These are phyloP conservation scores for Evansstolkia leycettana DNA, from an alignment of 495 filamentous ascomycete genomes.

Conservation along the genomic window DNA sequence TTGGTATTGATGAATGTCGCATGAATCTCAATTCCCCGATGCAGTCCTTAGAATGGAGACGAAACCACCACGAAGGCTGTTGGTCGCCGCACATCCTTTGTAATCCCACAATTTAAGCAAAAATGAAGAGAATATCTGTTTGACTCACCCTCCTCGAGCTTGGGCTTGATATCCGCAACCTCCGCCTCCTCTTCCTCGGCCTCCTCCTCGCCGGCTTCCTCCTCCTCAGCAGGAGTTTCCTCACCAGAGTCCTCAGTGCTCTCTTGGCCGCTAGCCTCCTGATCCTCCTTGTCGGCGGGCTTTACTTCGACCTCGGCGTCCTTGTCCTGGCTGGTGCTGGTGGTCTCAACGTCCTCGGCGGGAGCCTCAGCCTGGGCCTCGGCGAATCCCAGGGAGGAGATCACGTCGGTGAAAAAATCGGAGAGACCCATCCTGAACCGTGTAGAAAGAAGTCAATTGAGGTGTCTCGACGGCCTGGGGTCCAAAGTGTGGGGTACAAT, in stretches of 20 bases:
- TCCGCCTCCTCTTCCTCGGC: slow-evolving; percentile 54
- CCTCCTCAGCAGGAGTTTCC: slow-evolving; percentile 30
- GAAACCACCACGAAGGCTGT: no score
- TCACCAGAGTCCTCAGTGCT: slow-evolving; percentile 20
- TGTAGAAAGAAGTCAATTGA: slow-evolving; percentile 28
- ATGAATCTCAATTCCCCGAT: no score
- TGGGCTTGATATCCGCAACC: slow-evolving; percentile 74
- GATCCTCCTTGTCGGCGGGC: slow-evolving; percentile 22
- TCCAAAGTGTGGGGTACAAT: slow-evolving; percentile 9
- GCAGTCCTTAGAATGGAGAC: no score
- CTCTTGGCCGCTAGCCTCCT: slow-evolving; percentile 24
- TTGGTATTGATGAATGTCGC: no score
- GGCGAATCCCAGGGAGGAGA: slow-evolving; percentile 42
- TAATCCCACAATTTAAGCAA: neutral
- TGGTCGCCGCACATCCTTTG: neutral
- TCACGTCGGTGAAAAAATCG: slow-evolving; percentile 52
- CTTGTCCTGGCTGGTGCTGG: slow-evolving; percentile 31
- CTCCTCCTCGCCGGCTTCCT: slow-evolving; percentile 29
- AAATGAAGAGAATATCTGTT: slow-evolving; percentile 1
- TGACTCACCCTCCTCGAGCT: slow-evolving; percentile 78
- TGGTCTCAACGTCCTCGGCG: slow-evolving; percentile 36
- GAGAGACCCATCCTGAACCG: slow-evolving; percentile 46
- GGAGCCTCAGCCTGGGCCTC: slow-evolving; percentile 50
- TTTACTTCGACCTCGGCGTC: slow-evolving; percentile 41
- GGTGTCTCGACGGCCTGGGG: slow-evolving; percentile 14